Percentiles rank a stretch among this genome's conserved stretches.
phyloP scores from a whole-genome alignment of 2,329 filamentous ascomycete species.

The Ophiostoma novo-ulmi region DNA sequence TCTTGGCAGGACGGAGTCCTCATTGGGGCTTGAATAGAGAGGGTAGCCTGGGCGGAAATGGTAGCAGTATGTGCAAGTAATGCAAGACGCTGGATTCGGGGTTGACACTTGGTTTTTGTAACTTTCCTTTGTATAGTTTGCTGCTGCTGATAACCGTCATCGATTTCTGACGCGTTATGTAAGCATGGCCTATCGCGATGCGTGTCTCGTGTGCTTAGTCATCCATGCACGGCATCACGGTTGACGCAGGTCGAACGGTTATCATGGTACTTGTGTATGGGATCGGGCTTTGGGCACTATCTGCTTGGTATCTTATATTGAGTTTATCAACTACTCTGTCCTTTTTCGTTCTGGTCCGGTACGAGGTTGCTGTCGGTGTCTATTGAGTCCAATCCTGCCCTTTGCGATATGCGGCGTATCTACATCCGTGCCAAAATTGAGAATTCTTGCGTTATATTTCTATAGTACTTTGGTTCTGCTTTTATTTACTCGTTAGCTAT shows the following conservation, averaged over 20 bases:
- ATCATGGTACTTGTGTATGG: background rate
- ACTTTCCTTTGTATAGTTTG: background rate
- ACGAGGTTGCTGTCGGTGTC: background rate
- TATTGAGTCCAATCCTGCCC: background rate
- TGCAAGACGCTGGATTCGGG: background rate
- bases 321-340: background rate
- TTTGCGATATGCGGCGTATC: background rate
- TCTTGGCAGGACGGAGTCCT: background rate
- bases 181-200: background rate
- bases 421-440: background rate
- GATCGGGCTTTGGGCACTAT: background rate
- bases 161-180: background rate
- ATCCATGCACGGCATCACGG: background rate
- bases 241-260: background rate
- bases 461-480: background rate
- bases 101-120: background rate
- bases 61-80: background rate
- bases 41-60: background rate
- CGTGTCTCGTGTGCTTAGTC: background rate
- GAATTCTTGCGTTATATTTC: background rate
- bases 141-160: no score
- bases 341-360: background rate
- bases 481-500: background rate
- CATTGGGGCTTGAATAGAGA: conserved; percentile 5
- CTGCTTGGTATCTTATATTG: background rate